Base-by-base conservation (phyloP, 345 rosid species). In the Hypericum perforatum region DNA sequence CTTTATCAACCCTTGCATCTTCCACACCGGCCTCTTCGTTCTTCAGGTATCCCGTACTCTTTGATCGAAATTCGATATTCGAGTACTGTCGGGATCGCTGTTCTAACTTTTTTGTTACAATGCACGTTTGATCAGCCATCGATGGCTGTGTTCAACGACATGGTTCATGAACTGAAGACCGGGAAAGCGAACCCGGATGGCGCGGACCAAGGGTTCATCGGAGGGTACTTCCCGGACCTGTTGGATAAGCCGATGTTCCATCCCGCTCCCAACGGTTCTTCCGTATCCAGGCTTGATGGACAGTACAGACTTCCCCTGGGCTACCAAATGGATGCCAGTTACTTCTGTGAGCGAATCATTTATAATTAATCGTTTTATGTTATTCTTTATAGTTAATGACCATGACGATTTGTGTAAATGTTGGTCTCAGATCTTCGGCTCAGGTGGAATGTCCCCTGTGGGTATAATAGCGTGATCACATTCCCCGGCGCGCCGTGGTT, bases 291-390 rank as follows among this genome's bases (percentile, higher is more conserved):
- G 16, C 84, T 85, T 12, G 68, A 72, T 16, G 97, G 97, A 36
- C 71, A 68, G 10, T 92, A 73, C 49, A 84, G 99, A 68, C 97
- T 92, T 71, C 94, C 97, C 45, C 54, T 92, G 63, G 97, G 98
- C 8, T 92, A 92, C 64, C 97, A 92, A 79, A 92, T 92, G 98
- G 99, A 92, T 53, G 99, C 99, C n/a, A 66, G 89, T 36, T 92
- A 92, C 54, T 92, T 72, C 49, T 88, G 97, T 92, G 50, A 92
- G 91, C 65, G 43, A 41, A 22, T 4, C 32, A 22, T 22, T n/a
- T n/a, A n/a, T n/a, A n/a, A n/a, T n/a, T n/a, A n/a, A n/a, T n/a
- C n/a, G n/a, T n/a, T n/a, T n/a, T n/a, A n/a, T n/a, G n/a, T n/a
- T n/a, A 4, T 22, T 22, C 32, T 22, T 22, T 22, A 22, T 22